Percentiles rank a stretch among this genome's conserved stretches.
Conservation (phyloP, 108 stramenopile genomes). For the Skeletonema tropicum region DNA sequence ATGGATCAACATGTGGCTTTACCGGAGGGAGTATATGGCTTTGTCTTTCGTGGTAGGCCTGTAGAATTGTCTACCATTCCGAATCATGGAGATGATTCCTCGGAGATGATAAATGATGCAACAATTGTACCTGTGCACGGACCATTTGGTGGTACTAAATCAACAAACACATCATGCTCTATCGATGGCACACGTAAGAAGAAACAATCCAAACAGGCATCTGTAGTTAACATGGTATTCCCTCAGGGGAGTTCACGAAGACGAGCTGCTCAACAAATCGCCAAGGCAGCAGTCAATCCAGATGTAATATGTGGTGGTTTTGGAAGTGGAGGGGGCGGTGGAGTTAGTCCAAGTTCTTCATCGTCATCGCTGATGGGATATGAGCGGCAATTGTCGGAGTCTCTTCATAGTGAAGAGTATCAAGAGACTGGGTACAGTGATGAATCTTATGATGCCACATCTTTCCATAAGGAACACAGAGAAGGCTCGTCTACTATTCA, state of each 20-base stretch:
- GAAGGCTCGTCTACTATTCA: constrained; percentile 18
- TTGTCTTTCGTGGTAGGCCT: constrained; percentile 80
- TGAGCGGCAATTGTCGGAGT: constrained; percentile 21
- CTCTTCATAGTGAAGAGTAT: neutral
- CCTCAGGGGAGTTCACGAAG: constrained; percentile 43
- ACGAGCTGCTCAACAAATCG: constrained; percentile 41
- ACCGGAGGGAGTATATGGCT: constrained; percentile 75
- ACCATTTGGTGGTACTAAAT: neutral
- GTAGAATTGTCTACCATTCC: constrained; percentile 19
- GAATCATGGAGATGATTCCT: constrained; percentile 1
- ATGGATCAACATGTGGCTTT: constrained; percentile 85
- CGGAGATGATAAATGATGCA: constrained; percentile 6
- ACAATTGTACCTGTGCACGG: constrained; percentile 18
- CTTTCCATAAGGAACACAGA: constrained; percentile 4
- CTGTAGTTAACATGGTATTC: constrained; percentile 45
- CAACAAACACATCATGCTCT: neutral
- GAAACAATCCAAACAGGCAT: constrained; percentile 20
- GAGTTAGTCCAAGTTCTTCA: constrained; percentile 24
- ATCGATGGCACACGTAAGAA: neutral
- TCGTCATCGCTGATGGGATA: constrained; percentile 31
- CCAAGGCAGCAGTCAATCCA: constrained; percentile 46
- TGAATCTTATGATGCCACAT: constrained; percentile 4
- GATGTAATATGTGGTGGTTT: constrained; percentile 35
- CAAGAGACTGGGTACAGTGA: constrained; percentile 5
- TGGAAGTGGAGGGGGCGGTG: constrained; percentile 18